Evolutionary conservation across 2,329 filamentous ascomycete species (phyloP).

Genomic region (Sarocladiaceae sp.): DNA sequence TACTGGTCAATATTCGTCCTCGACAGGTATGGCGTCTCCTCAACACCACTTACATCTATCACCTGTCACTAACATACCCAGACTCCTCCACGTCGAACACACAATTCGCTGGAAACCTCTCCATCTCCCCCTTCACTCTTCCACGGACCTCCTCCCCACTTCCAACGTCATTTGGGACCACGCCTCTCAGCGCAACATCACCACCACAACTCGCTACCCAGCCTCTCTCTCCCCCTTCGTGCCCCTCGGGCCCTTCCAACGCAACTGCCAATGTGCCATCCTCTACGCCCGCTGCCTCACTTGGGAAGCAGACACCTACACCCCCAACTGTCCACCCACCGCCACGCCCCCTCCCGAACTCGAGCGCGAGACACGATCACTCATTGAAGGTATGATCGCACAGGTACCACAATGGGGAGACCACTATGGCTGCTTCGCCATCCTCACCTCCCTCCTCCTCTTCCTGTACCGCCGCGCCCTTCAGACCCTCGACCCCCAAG

Average conservation of each 20-base stretch:
- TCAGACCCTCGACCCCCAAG: slow-evolving; percentile 2
- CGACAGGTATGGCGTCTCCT: slow-evolving; percentile 29
- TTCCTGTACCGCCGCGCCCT: slow-evolving; percentile 28
- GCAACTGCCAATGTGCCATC: slow-evolving; percentile 29
- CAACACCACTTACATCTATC: background rate
- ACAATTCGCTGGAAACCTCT: slow-evolving; percentile 24
- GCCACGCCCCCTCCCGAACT: slow-evolving; percentile 24
- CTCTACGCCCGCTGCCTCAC: slow-evolving; percentile 24
- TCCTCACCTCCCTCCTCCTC: slow-evolving; percentile 27
- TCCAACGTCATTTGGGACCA: slow-evolving; percentile 27
- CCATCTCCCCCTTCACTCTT: slow-evolving; percentile 28
- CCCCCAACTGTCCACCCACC: slow-evolving; percentile 14
- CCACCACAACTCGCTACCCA: slow-evolving; percentile 20
- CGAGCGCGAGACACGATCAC: slow-evolving; percentile 22
- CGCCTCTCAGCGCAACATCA: slow-evolving; percentile 17
- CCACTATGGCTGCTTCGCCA: slow-evolving; percentile 28
- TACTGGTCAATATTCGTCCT: slow-evolving; percentile 40
- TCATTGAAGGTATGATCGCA: slow-evolving; percentile 27
- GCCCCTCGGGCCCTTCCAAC: slow-evolving; percentile 27
- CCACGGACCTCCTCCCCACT: slow-evolving; percentile 28
- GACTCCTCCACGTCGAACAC: slow-evolving; percentile 25
- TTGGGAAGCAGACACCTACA: slow-evolving; percentile 16
- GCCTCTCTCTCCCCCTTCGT: slow-evolving; percentile 21
- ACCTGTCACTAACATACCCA: slow-evolving; percentile 11
- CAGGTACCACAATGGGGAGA: slow-evolving; percentile 27